Conservation (phyloP, 2,329 filamentous ascomycete species). For the Camptophora hylomeconis region DNA sequence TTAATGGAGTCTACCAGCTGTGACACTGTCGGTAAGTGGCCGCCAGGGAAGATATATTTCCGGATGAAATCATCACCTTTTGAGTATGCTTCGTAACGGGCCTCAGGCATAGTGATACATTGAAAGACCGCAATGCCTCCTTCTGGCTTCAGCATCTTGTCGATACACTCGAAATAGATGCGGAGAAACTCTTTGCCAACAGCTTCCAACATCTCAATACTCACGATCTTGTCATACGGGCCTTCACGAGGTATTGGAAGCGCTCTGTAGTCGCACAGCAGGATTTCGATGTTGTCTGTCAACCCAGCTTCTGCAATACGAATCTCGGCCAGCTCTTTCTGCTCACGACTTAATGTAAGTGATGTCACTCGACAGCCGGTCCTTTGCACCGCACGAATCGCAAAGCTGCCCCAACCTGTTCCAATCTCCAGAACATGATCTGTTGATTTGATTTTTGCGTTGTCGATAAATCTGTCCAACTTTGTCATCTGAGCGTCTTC, state of each 20-base stretch:
- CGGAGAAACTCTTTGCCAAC: slow-evolving; percentile 55
- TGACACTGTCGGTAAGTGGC: slow-evolving; percentile 49
- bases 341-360: slow-evolving; percentile 55
- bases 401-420: slow-evolving; percentile 63
- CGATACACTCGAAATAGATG: slow-evolving; percentile 54
- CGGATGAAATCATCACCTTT: slow-evolving; percentile 61
- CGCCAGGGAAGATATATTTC: slow-evolving; percentile 68
- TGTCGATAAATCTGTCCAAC: slow-evolving; percentile 51
- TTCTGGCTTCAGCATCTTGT: slow-evolving; percentile 49
- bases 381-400: slow-evolving; percentile 52
- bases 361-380: slow-evolving; percentile 58
- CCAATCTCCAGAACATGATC: slow-evolving; percentile 66
- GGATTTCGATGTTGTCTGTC: slow-evolving; percentile 47
- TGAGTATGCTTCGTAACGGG: slow-evolving; percentile 52
- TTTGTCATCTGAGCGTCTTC: slow-evolving; percentile 57
- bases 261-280: slow-evolving; percentile 56
- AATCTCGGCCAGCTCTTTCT: slow-evolving; percentile 54
- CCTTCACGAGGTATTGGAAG: slow-evolving; percentile 38
- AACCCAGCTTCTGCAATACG: slow-evolving; percentile 50
- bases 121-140: slow-evolving; percentile 59
- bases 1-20: slow-evolving; percentile 48
- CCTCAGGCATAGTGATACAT: slow-evolving; percentile 65
- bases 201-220: slow-evolving; percentile 67
- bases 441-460: slow-evolving; percentile 46
- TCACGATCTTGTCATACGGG: slow-evolving; percentile 57